These are phyloP conservation scores for Beauveria pseudobassiana DNA, from an alignment of 2,329 filamentous ascomycete species.

Conservation along the genomic window DNA sequence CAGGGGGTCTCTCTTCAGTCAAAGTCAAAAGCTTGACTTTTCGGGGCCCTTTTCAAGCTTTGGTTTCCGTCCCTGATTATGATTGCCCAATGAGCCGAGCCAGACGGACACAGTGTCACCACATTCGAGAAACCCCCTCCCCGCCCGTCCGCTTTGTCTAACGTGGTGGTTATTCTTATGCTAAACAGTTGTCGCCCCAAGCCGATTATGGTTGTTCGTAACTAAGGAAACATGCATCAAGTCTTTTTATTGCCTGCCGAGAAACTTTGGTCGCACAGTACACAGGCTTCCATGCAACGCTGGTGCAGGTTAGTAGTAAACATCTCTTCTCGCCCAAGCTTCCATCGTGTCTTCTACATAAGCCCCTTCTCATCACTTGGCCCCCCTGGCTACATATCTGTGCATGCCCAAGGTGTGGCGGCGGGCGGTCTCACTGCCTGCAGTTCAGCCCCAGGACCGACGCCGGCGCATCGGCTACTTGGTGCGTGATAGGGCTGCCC, in stretches of 20 bases:
- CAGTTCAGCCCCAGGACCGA: slow-evolving; percentile 8
- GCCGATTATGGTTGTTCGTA: background rate
- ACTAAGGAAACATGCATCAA: background rate
- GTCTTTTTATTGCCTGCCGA: background rate
- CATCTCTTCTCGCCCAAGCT: background rate
- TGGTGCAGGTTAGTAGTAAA: background rate
- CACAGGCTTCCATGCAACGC: background rate
- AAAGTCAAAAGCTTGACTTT: background rate
- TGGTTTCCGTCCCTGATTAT: background rate
- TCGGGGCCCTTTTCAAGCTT: background rate
- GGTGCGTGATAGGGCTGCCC: slow-evolving; percentile 4
- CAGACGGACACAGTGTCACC: too few relatives aligned
- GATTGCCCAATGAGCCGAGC: too few relatives aligned
- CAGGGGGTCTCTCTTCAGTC: too few relatives aligned
- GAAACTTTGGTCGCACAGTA: background rate
- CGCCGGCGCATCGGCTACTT: slow-evolving; percentile 3
- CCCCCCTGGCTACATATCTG: background rate
- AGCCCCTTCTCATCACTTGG: background rate
- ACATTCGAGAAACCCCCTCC: background rate
- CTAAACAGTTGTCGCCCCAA: background rate
- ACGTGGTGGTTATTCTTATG: background rate
- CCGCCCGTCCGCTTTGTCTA: background rate
- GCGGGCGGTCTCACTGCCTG: background rate
- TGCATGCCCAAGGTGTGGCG: background rate
- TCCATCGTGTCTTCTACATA: background rate